Evolutionary conservation across 257 asterid genomes (phyloP).

Genomic region (Solanum bulbocastanum): DNA sequence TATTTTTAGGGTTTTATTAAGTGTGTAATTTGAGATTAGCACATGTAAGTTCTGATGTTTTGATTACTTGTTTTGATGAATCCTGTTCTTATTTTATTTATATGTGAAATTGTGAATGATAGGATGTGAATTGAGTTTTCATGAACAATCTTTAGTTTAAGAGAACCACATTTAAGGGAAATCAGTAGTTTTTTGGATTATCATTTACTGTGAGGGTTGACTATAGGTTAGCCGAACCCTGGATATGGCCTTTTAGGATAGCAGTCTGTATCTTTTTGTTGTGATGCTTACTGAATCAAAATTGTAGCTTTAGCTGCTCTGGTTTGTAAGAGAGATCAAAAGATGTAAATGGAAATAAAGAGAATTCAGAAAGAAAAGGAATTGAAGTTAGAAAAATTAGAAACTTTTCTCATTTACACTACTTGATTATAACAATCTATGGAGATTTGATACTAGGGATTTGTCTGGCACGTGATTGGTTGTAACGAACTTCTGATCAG

Average conservation of each 20-base stretch:
- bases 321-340: background rate
- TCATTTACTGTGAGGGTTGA: background rate
- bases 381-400: background rate
- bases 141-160: background rate
- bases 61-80: background rate
- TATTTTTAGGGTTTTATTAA: constrained; percentile 14
- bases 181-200: background rate
- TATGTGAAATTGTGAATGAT: background rate
- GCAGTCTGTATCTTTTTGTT: background rate
- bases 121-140: background rate
- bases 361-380: background rate
- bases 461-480: background rate
- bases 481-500: background rate
- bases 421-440: background rate
- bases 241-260: background rate
- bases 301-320: background rate
- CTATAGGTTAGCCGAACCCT: background rate
- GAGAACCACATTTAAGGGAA: background rate
- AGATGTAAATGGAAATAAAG: background rate
- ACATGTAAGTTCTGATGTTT: background rate
- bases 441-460: background rate
- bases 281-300: background rate
- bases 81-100: background rate
- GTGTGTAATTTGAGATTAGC: background rate
- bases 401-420: background rate